Conservation (phyloP, 73 alveolate genomes). For the Stentor roeselii region DNA sequence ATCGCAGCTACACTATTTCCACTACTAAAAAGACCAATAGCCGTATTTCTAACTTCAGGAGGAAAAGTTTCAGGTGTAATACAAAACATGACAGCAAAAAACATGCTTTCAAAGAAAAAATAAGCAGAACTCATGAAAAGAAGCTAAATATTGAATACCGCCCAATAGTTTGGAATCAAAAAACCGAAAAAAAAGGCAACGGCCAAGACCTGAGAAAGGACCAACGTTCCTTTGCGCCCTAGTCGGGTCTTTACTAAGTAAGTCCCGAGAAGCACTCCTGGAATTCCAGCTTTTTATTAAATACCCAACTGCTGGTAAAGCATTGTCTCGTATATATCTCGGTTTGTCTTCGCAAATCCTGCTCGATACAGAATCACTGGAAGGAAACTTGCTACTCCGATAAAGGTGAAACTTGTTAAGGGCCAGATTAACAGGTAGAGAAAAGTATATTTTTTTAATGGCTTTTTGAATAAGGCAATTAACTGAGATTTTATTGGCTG, state of each 20-base stretch:
- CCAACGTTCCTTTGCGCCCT: not conserved
- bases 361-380: conserved; percentile 13
- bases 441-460: not conserved
- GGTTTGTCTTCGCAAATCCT: conserved; percentile 7
- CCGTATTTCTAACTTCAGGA: conserved; percentile 14
- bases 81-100: not conserved
- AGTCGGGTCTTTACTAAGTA: not conserved
- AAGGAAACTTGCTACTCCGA: not conserved
- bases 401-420: conserved; percentile 7
- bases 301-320: not conserved
- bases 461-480: not conserved
- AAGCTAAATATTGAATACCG: conserved; percentile 3
- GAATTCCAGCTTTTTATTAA: conserved; percentile 3
- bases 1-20: not conserved
- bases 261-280: conserved; percentile 10
- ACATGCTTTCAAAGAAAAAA: not conserved
- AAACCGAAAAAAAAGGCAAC: not conserved
- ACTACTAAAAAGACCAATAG: not conserved
- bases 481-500: not conserved
- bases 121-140: not conserved
- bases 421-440: not conserved
- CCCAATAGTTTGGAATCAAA: not conserved
- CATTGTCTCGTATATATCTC: not conserved
- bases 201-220: not conserved
- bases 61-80: conserved; percentile 11